phyloP scores from a whole-genome alignment of 306 rosid species.

The Prunus campanulata region DNA sequence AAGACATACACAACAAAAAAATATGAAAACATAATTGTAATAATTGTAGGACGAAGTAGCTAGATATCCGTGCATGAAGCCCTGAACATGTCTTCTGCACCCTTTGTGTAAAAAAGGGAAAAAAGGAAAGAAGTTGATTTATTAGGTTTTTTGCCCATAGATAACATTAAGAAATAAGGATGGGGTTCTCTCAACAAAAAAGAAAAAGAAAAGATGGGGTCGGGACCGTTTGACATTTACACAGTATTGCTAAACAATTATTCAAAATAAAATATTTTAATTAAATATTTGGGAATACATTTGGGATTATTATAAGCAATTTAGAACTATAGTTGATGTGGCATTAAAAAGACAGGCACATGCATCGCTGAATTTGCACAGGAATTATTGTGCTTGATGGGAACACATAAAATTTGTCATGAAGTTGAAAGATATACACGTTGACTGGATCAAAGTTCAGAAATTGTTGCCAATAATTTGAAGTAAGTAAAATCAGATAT shows the following conservation, averaged over 20 bases:
- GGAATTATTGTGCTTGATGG: neutral
- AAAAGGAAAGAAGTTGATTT: neutral
- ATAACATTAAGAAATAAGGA: no score
- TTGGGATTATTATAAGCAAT: no score
- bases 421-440: neutral
- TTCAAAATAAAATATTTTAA: neutral
- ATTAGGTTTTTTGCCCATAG: neutral
- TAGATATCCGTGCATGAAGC: neutral
- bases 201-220: no score
- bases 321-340: neutral
- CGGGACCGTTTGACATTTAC: no score
- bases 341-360: neutral
- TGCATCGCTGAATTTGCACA: neutral
- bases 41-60: neutral
- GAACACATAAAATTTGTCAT: neutral
- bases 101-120: neutral
- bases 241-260: neutral
- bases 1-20: neutral
- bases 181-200: no score
- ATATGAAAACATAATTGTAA: conserved; percentile 5
- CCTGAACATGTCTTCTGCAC: conserved; percentile 3
- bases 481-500: neutral
- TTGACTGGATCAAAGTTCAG: neutral
- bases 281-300: no score
- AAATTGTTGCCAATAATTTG: conserved; percentile 3